Conservation (phyloP, 2,329 filamentous ascomycete genomes). For the Sphaerostilbella broomeana region DNA sequence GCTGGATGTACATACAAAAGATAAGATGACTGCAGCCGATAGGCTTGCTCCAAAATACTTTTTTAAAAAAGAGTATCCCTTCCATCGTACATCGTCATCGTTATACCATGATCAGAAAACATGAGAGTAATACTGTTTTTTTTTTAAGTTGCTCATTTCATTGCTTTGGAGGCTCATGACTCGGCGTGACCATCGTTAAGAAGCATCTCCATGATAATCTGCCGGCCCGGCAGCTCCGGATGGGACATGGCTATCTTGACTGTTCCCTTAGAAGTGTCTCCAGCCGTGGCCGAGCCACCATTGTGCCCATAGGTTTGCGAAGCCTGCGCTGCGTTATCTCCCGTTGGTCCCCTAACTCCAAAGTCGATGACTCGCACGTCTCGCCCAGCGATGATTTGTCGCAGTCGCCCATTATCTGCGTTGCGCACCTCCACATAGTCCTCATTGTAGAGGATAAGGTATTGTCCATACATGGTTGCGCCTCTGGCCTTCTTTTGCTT, state of each 20-base stretch:
- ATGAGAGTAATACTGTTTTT: no score
- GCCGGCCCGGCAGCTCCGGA: slow-evolving; percentile 74
- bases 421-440: slow-evolving; percentile 98
- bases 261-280: slow-evolving; percentile 57
- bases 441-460: slow-evolving; percentile 86
- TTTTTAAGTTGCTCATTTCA: no score
- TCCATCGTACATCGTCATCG: no score
- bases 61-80: no score
- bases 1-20: no score
- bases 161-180: no score
- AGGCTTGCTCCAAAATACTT: no score
- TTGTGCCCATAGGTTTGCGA: slow-evolving; percentile 30
- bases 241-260: slow-evolving; percentile 96
- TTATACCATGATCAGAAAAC: no score
- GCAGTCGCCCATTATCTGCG: slow-evolving; percentile 85
- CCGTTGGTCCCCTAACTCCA: slow-evolving; percentile 59
- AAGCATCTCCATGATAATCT: slow-evolving; percentile 86
- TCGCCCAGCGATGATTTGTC: slow-evolving; percentile 88
- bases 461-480: slow-evolving; percentile 85
- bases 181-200: slow-evolving; percentile 77
- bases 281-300: slow-evolving; percentile 29
- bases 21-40: no score
- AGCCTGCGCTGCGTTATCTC: slow-evolving; percentile 35
- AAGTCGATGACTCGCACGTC: slow-evolving; percentile 90
- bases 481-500: slow-evolving; percentile 69